Percentiles rank a stretch among this genome's conserved stretches.
Evolutionary conservation across 2,329 filamentous ascomycete species (phyloP).

Genomic region (Beauveria brongniartii): DNA sequence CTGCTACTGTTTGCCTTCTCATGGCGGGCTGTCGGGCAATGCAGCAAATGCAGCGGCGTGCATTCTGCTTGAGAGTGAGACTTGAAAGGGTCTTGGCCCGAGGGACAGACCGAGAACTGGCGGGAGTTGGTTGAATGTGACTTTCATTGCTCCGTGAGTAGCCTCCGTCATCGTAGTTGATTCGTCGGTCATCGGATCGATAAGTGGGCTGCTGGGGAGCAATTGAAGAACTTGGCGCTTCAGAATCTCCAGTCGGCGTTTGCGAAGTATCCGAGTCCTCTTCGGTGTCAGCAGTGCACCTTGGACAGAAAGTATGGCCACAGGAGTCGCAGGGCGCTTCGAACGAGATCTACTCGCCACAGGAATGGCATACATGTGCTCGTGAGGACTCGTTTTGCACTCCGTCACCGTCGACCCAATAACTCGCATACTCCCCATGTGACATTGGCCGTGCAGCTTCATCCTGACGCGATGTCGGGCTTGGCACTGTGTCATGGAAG

Average conservation of each 20-base stretch:
- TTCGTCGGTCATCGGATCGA: not conserved
- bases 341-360: slow-evolving; percentile 32
- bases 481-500: not conserved
- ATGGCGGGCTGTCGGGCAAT: slow-evolving; percentile 13
- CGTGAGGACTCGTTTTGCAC: not conserved
- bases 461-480: no score
- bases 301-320: slow-evolving; percentile 41
- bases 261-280: not conserved
- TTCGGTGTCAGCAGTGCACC: slow-evolving; percentile 31
- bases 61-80: slow-evolving; percentile 17
- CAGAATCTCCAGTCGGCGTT: not conserved
- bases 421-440: not conserved
- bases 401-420: slow-evolving; percentile 6
- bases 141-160: not conserved
- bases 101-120: slow-evolving; percentile 1
- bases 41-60: slow-evolving; percentile 26
- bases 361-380: slow-evolving; percentile 42
- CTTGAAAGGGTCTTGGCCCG: slow-evolving; percentile 20
- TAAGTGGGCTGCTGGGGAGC: not conserved
- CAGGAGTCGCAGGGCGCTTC: slow-evolving; percentile 37
- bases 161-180: not conserved
- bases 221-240: not conserved
- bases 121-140: not conserved
- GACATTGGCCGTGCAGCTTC: not conserved
- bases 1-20: slow-evolving; percentile 9